A percentile compares a stretch with the other conserved stretches of the same genome.
Conservation (phyloP, 2,329 filamentous ascomycete species). For the Diaporthe sp. region DNA sequence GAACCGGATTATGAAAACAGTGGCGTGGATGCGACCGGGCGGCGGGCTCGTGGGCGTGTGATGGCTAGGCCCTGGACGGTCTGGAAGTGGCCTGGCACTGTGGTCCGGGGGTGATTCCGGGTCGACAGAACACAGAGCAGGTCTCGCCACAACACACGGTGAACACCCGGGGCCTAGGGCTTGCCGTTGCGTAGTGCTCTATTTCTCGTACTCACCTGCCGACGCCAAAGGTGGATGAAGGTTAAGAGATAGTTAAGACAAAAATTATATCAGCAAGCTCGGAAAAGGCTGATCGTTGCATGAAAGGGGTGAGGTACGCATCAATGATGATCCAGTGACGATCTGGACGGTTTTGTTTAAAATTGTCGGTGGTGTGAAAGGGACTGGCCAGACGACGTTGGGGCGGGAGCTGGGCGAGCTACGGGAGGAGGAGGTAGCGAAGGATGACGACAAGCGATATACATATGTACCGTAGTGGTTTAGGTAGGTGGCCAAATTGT, state of each 20-base stretch:
- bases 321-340: slow-evolving; percentile 34
- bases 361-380: slow-evolving; percentile 5
- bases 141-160: slow-evolving; percentile 18
- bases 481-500: slow-evolving; percentile 36
- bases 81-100: slow-evolving; percentile 1
- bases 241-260: slow-evolving; percentile 7
- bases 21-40: not conserved
- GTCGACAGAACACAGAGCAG: slow-evolving; percentile 18
- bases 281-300: slow-evolving; percentile 28
- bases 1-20: not conserved
- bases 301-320: slow-evolving; percentile 14
- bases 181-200: not conserved
- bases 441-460: slow-evolving; percentile 34
- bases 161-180: not conserved
- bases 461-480: slow-evolving; percentile 29
- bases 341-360: slow-evolving; percentile 20
- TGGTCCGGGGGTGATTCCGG: not conserved
- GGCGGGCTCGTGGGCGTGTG: slow-evolving; percentile 5
- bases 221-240: slow-evolving; percentile 10
- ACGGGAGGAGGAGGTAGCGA: slow-evolving; percentile 30
- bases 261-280: slow-evolving; percentile 29
- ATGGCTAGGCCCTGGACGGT: slow-evolving; percentile 9
- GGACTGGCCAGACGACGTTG: slow-evolving; percentile 23
- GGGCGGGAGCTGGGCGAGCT: slow-evolving; percentile 3
- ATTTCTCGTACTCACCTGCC: not conserved